Evolutionary conservation across 768 basidiomycete genomes (phyloP), one percentile per base, ranked within the genome.

Genomic region (Stropharia rugosoannulata): DNA sequence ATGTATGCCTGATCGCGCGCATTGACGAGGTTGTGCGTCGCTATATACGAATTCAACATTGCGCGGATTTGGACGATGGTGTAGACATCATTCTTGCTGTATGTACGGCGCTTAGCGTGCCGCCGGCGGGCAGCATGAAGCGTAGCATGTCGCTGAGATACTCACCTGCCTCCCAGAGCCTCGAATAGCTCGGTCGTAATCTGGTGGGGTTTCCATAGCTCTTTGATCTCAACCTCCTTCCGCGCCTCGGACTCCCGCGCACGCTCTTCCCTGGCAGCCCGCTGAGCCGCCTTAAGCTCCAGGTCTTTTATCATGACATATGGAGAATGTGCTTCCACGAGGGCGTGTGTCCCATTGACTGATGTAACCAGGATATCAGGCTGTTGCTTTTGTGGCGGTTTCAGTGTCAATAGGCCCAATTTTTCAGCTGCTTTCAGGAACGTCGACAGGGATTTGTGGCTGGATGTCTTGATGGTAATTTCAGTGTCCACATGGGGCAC

Each of bases 401-500:
- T 97, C 19, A 88, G 74, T 11, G 83, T 83, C 37, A 96, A 64
- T 19, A 97, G 68, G 0, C 80, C 80, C 7, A 84, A 81, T 66
- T 95, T 95, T 58, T 92, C 90, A 15, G 80, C 75, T 15, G 80
- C 64, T 67, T 90, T 94, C 63, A 97, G 77, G 74, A 96, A 95
- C 1, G 86, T 79, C 1, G 86, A 80, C 16, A 95, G 77, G 9
- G 91, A 90, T 70, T 95, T 97, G 74, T 86, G 81, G 1, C 80
- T 79, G 1, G 91, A 93, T 9, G 86, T 79, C 62, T 89, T 93
- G 68, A 95, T 87, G 61, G 82, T 90, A 55, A 89, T 80, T 40
- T 78, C 77, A 4, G 73, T 69, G 45, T 69, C 69, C 6, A 66
- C 70, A 60, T 64, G 74, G 59, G 64, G 73, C 56, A 57, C 64